phyloP scores from a whole-genome alignment of 805 yeast genomes.

The Spathaspora passalidarum region DNA sequence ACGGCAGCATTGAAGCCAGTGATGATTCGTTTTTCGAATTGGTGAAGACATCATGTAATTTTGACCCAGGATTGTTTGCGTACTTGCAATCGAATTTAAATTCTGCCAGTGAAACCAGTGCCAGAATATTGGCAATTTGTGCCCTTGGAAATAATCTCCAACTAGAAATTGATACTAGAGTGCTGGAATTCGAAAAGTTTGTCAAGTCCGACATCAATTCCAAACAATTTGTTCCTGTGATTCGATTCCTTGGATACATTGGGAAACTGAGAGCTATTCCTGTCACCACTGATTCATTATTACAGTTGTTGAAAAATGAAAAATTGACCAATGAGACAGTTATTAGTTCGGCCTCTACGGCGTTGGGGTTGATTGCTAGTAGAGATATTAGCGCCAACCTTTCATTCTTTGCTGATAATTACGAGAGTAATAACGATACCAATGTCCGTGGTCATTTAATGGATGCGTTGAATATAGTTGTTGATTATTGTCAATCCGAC shows the following conservation, averaged over 20 bases:
- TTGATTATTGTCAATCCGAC: constrained; percentile 7
- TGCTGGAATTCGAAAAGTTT: constrained; percentile 26
- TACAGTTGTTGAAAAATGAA: constrained; percentile 6
- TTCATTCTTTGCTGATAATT: constrained; percentile 9
- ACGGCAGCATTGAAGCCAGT: constrained; percentile 8
- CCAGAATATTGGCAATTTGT: constrained; percentile 29
- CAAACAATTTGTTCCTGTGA: constrained; percentile 25
- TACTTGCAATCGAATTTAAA: constrained; percentile 13
- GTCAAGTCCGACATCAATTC: constrained; percentile 10
- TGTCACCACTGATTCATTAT: constrained; percentile 25
- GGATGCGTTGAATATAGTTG: constrained; percentile 7
- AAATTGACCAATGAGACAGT: constrained; percentile 24
- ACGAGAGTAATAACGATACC: constrained; percentile 3
- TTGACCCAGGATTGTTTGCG: constrained; percentile 5
- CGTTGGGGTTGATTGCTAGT: constrained; percentile 49
- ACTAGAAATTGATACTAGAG: constrained; percentile 21
- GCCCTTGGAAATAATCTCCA: constrained; percentile 18
- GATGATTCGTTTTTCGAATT: constrained; percentile 9
- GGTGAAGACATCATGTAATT: constrained; percentile 4
- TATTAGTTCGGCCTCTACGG: constrained; percentile 46
- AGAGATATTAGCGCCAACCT: constrained; percentile 24
- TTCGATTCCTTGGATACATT: constrained; percentile 49
- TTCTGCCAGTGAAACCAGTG: constrained; percentile 20
- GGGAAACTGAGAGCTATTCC: constrained; percentile 21
- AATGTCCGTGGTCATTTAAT: constrained; percentile 7